Evolutionary conservation across 106 monocot species (phyloP).

Genomic region (Acorus gramineus): DNA sequence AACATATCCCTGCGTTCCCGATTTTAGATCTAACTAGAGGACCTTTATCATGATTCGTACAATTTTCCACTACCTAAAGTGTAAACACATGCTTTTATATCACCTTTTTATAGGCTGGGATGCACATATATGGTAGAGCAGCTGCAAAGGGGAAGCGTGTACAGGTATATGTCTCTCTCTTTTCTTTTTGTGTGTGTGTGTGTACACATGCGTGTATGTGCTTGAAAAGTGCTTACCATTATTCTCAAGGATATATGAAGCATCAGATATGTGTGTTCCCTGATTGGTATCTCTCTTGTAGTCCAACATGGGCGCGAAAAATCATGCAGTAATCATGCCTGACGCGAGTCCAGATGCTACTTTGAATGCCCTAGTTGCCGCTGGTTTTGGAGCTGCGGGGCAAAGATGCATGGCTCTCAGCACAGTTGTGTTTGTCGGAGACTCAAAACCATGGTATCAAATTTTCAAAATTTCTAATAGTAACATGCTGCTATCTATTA

Average conservation of each 20-base stretch:
- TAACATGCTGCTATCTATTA: neutral
- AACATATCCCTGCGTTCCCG: too few relatives aligned
- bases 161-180: constrained; percentile 40
- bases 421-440: constrained; percentile 89
- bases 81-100: neutral
- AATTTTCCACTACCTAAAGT: too few relatives aligned
- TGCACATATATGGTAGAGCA: constrained; percentile 96
- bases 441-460: constrained; percentile 69
- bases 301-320: constrained; percentile 99
- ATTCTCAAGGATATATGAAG: neutral
- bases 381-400: constrained; percentile 99
- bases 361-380: constrained; percentile 83
- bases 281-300: constrained; percentile 18
- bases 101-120: constrained; percentile 68
- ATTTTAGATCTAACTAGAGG: too few relatives aligned
- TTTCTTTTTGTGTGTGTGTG: neutral
- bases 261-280: neutral
- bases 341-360: constrained; percentile 84
- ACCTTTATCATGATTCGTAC: too few relatives aligned
- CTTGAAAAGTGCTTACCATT: too few relatives aligned
- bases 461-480: neutral
- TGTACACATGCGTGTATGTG: too few relatives aligned
- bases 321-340: constrained; percentile 91
- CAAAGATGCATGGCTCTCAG: constrained; percentile 99
- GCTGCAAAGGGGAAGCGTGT: constrained; percentile 90